Evolutionary conservation across 805 yeast genomes (phyloP).

Genomic region (Clavispora santaluciae): DNA sequence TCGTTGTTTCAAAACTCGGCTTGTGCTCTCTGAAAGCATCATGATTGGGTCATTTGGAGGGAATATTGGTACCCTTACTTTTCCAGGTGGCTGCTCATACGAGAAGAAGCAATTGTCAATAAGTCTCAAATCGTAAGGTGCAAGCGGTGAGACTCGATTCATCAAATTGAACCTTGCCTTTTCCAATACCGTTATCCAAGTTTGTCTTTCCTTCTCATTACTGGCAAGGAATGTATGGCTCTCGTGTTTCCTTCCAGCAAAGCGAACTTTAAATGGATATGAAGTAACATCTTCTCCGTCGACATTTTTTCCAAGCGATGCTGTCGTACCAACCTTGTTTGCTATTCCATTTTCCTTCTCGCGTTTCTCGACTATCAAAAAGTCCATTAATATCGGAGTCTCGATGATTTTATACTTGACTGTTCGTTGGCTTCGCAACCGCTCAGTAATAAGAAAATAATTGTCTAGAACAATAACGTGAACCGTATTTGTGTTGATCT

Average conservation of each 20-base stretch:
- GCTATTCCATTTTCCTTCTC: conserved; percentile 8
- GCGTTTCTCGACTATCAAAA: conserved; percentile 44
- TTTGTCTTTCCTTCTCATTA: conserved; percentile 45
- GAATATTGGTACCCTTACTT: conserved; percentile 49
- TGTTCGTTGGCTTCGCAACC: conserved; percentile 36
- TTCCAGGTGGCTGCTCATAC: conserved; percentile 51
- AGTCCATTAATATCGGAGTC: conserved; percentile 56
- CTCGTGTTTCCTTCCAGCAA: conserved; percentile 47
- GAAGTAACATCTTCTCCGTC: conserved; percentile 24
- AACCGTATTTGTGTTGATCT: conserved; percentile 49
- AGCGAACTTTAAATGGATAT: conserved; percentile 50
- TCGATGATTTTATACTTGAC: conserved; percentile 31
- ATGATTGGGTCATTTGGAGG: conserved; percentile 51
- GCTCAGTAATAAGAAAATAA: conserved; percentile 61
- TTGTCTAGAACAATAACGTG: conserved; percentile 66
- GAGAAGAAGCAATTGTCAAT: conserved; percentile 60
- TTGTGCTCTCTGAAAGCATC: conserved; percentile 20
- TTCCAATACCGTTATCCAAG: conserved; percentile 53
- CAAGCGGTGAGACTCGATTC: conserved; percentile 30
- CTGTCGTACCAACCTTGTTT: not conserved
- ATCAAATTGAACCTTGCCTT: conserved; percentile 41
- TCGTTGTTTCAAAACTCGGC: conserved; percentile 14
- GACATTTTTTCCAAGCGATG: not conserved
- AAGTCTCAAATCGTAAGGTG: conserved; percentile 50
- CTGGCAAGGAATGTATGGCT: conserved; percentile 49